These are phyloP conservation scores for Juglanconis sp. DNA, from an alignment of 2,329 filamentous ascomycete species.

Conservation along the genomic window DNA sequence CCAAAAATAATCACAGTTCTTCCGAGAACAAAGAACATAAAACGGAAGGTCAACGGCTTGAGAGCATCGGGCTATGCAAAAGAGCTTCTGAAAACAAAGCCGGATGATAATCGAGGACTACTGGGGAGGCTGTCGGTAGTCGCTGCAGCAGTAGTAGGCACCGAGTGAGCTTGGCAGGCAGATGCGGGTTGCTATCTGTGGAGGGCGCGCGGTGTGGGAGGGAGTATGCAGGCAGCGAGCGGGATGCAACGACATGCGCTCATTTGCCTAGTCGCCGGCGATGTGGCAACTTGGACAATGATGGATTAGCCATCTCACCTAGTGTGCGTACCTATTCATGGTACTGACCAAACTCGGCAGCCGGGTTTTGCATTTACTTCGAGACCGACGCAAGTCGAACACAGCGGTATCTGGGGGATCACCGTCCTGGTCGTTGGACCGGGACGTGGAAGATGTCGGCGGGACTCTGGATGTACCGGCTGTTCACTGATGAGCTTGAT, in stretches of 20 bases:
- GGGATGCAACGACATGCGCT: neutral
- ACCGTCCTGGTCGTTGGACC: neutral
- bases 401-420: neutral
- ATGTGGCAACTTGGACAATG: neutral
- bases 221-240: neutral
- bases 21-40: neutral
- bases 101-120: too few species aligned
- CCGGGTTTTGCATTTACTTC: neutral
- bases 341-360: too few species aligned
- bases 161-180: too few species aligned
- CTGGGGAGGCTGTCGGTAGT: too few species aligned
- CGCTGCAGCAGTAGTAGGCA: too few species aligned
- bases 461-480: neutral
- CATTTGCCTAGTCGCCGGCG: neutral
- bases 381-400: neutral
- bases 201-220: too few species aligned
- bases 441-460: neutral
- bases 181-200: too few species aligned
- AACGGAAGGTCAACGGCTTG: too few species aligned
- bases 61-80: too few species aligned
- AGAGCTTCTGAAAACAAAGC: too few species aligned
- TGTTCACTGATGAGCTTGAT: neutral
- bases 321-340: too few species aligned
- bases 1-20: constrained; percentile 3
- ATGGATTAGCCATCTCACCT: too few species aligned